Base-by-base conservation (phyloP, 257 asterid genomes). In the Salvia hispanica region DNA sequence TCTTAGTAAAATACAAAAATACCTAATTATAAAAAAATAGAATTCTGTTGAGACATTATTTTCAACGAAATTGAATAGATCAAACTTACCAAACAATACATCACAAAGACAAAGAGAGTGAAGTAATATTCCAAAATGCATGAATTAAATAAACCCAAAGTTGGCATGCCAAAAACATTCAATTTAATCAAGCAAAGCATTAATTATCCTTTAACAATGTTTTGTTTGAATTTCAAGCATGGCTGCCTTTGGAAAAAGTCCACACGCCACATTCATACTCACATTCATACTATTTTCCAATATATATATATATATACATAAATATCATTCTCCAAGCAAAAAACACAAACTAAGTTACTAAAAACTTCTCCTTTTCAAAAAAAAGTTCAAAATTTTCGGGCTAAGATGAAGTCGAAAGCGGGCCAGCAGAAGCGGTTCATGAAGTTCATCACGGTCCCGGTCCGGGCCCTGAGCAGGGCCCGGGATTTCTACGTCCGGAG, bases 361-460 rank as follows among this genome's bases (percentile, higher is more conserved):
- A 71, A 4, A 15, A 18, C 11, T 5, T 47, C 34, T 15, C 14
- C 21, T 34, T 39, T 7, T 4, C 45, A 40, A 8, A 6, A 8
- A 6, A 39, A 5, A 33, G 46, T 64, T 36, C 21, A 50, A 15
- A 2, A 39, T 2, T 25, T 2, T 45, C 13, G 2, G 3, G 40
- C 5, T 10, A 73, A 56, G 36, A 87, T 83, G 90, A 88, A 76
- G 56, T 37, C 81, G 9, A 85, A 80, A 69, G 64, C 69, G 7
- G 68, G 83, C 59, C 69, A 79, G 3, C 80, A 80, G 4, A 90
- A 82, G 73, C 80, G 70, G 64, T 74, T 90, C 48, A 12, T 85
- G 67, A 52, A 85, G 28, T 78, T 90, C 60, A 74, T 90, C 33
- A 59, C 87, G 10, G 55, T 58, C 4, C 97, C 97, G 6, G 42